phyloP scores from a whole-genome alignment of 2,329 filamentous ascomycete genomes.

The Curvularia sp. region DNA sequence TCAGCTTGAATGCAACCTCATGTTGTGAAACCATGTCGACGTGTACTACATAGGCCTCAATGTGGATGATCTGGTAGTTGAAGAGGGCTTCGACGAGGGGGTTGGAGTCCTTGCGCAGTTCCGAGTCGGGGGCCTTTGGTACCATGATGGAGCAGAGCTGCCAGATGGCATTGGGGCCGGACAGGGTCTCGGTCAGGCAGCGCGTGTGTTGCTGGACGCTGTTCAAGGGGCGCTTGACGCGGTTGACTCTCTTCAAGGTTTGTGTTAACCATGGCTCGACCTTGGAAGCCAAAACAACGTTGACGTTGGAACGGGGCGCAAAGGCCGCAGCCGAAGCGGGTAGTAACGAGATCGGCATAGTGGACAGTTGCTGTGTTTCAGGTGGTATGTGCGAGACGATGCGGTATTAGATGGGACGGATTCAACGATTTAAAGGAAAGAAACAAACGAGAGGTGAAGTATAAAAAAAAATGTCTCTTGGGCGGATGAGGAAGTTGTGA shows the following conservation, averaged over 20 bases:
- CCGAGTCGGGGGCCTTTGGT: constrained; percentile 83
- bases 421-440: constrained; percentile 43
- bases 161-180: constrained; percentile 90
- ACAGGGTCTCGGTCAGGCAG: constrained; percentile 94
- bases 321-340: constrained; percentile 96
- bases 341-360: constrained; percentile 90
- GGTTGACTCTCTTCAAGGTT: constrained; percentile 95
- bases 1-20: constrained; percentile 98
- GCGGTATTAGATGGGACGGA: constrained; percentile 49
- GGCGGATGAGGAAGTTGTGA: constrained; percentile 44
- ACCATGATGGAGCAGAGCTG: constrained; percentile 92
- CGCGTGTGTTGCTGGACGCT: constrained; percentile 93
- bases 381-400: constrained; percentile 40
- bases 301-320: constrained; percentile 90
- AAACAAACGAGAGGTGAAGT: constrained; percentile 42
- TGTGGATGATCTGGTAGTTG: constrained; percentile 90
- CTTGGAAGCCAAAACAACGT: constrained; percentile 90
- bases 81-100: constrained; percentile 84
- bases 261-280: constrained; percentile 96
- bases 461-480: constrained; percentile 45
- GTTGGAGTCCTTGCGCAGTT: constrained; percentile 81
- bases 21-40: constrained; percentile 98
- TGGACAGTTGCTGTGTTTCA: constrained; percentile 10
- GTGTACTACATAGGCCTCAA: constrained; percentile 98
- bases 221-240: constrained; percentile 95